A percentile compares a stretch with the other conserved stretches of the same genome.
Evolutionary conservation across 208 protist species (phyloP).

Genomic region (Plasmodiophora brassicae): DNA sequence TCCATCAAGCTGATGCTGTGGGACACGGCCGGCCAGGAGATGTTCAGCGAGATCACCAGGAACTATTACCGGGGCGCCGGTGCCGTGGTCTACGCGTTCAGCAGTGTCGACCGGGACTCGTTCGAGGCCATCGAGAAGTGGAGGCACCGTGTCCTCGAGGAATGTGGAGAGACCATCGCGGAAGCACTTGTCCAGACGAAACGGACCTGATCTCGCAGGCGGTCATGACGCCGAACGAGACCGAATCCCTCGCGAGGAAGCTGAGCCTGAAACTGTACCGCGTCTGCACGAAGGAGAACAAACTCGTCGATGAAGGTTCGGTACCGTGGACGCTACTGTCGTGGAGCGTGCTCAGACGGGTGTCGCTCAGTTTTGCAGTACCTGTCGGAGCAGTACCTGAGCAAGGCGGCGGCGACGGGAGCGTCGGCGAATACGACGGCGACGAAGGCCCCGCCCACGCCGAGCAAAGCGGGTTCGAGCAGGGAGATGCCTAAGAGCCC

Average conservation of each 20-base stretch:
- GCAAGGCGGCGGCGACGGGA: background rate
- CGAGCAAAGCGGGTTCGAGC: no score
- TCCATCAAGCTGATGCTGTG: slow-evolving; percentile 43
- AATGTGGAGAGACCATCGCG: slow-evolving; percentile 27
- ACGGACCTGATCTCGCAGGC: slow-evolving; percentile 38
- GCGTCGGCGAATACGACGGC: background rate
- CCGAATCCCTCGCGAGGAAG: slow-evolving; percentile 37
- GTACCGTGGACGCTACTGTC: background rate
- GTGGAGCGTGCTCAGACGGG: background rate
- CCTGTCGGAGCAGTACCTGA: slow-evolving; percentile 33
- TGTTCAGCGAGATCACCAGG: slow-evolving; percentile 43
- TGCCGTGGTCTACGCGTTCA: slow-evolving; percentile 36
- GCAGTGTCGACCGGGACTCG: slow-evolving; percentile 38
- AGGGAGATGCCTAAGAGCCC: no score
- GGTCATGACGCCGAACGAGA: slow-evolving; percentile 15
- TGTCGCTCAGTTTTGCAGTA: slow-evolving; percentile 35
- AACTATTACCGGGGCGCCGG: slow-evolving; percentile 46
- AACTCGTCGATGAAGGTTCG: slow-evolving; percentile 37
- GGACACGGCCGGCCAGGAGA: slow-evolving; percentile 53
- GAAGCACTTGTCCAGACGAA: slow-evolving; percentile 45
- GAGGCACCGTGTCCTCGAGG: slow-evolving; percentile 32
- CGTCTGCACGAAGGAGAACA: slow-evolving; percentile 39
- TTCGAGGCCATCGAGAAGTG: slow-evolving; percentile 41
- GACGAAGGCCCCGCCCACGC: background rate
- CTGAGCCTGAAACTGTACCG: slow-evolving; percentile 42